Evolutionary conservation across 257 asterid species (phyloP), one percentile per base, ranked within the genome.

Genomic region (Ilex aquifolium): DNA sequence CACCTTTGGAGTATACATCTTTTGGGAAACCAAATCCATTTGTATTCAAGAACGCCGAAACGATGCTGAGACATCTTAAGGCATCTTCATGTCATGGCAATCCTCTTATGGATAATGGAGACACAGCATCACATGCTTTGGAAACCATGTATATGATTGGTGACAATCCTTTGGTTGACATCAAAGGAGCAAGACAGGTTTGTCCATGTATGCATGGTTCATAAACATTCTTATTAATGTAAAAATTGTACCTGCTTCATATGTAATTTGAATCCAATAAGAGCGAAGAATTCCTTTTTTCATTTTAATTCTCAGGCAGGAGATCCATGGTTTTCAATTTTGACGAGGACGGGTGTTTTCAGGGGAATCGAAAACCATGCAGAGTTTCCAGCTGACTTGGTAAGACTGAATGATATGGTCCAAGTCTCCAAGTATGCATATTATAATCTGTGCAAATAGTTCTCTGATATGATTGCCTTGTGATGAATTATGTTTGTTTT

Each of bases 321-420:
- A 60, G 56, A 69, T 60, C 90, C 88, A 15, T 85, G 94, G 94
- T 85, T 83, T 74, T 83, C 87, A 7, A 73, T 85, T 63, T 67
- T 85, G 71, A 85, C 90, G 0, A 75, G 95, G 74, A 85, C 90
- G 6, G 90, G 95, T 30, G 86, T 83, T 69, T 85, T 82, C 61
- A 69, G 77, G 63, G 77, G 78, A 69, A 71, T 67, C 57, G 84
- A 78, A 71, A 85, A 85, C 62, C 84, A 82, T 44, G 51, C 72
- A 21, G 76, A 69, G 72, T 80, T 72, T 77, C 89, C 93, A 44
- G 89, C 89, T 66, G 85, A 85, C 70, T 4, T 76, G 75, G 93
- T 82, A 67, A 64, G 83, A 32, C 69, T 60, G 13, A 39, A 61
- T 32, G 29, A 46, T 46, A 11, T 46, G 6, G 4, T 10, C 10